Base-by-base conservation (phyloP, 495 filamentous ascomycete species). In the Talaromyces liani region DNA sequence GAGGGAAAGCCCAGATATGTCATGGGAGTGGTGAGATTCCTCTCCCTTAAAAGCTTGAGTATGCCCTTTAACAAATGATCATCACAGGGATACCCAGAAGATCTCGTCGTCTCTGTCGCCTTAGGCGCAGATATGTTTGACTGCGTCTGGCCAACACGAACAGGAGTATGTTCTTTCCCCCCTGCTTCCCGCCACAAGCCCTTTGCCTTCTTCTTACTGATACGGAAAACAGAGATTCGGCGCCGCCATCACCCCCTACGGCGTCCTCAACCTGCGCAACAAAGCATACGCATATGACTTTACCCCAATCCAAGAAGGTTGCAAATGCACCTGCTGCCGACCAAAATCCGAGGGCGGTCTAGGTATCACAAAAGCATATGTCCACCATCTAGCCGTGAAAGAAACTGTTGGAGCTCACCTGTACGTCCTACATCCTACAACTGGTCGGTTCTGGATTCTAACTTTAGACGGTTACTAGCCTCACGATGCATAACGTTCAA, bases 121-220 rank as follows among this genome's bases (percentile, higher is more conserved):
- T 83, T 98, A 5, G 94, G 94, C 4, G 94, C 95, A 24, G 94
- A 98, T 71, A 98, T 98, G 95, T 98, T 98, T 73, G 94, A 98
- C 77, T 98, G 95, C 70, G 94, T 98, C 6, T 98, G 95, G 95
- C 95, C 93, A 7, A 98, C 94, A 25, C 83, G 94, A 47, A 98
- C 94, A 25, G 94, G 95, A 12, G 86, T 85, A 77, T 68, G 76
- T 24, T 24, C 22, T 24, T 24, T 2, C 1, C 22, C 22, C 22
- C 22, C 22, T 24, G 22, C 22, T 24, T 24, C 22, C 22, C 22
- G 22, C 22, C 22, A 24, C 22, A 24, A 24, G 22, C 22, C 22
- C 22, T 24, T 24, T 2, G 22, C 22, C 2, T 24, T 24, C 22
- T 24, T 24, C 22, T 24, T 1, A 24, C 22, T 33, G 33, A 63